A percentile compares a stretch with the other conserved stretches of the same genome.
Evolutionary conservation across 805 yeast genomes (phyloP).

Genomic region (Myxozyma melibiosi): DNA sequence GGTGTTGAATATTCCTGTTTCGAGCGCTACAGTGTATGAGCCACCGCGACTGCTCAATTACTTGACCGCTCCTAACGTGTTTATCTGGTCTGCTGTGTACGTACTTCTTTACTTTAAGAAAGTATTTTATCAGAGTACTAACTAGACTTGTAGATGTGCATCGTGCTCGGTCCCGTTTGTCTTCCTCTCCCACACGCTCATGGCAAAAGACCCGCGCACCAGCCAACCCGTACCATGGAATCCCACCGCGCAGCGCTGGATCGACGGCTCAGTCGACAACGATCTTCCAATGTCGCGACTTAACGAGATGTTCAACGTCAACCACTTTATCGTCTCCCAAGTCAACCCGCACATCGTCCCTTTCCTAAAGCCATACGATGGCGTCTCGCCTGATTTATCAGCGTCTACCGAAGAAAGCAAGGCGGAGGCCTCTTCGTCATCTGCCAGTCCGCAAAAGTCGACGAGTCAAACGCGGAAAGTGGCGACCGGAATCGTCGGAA

Average conservation of each 20-base stretch:
- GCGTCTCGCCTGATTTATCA: conserved; percentile 12
- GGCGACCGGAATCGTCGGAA: conserved; percentile 7
- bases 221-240: conserved; percentile 81
- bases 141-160: conserved; percentile 68
- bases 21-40: conserved; percentile 87
- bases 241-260: conserved; percentile 73
- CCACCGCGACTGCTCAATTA: conserved; percentile 87
- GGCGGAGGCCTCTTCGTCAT: background rate
- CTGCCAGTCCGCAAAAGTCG: background rate
- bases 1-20: conserved; percentile 90
- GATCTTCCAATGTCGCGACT: conserved; percentile 89
- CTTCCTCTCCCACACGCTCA: conserved; percentile 81
- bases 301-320: conserved; percentile 96
- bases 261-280: conserved; percentile 95
- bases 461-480: background rate
- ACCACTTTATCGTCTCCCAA: conserved; percentile 95
- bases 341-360: conserved; percentile 97
- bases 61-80: conserved; percentile 89
- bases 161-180: conserved; percentile 93
- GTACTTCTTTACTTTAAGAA: conserved; percentile 59
- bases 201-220: conserved; percentile 77
- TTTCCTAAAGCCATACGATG: conserved; percentile 47
- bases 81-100: conserved; percentile 85
- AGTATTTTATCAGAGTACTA: conserved; percentile 63
- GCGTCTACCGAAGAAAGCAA: background rate